phyloP scores from a whole-genome alignment of 495 filamentous ascomycete genomes.

The Massariosphaeria phaeospora region DNA sequence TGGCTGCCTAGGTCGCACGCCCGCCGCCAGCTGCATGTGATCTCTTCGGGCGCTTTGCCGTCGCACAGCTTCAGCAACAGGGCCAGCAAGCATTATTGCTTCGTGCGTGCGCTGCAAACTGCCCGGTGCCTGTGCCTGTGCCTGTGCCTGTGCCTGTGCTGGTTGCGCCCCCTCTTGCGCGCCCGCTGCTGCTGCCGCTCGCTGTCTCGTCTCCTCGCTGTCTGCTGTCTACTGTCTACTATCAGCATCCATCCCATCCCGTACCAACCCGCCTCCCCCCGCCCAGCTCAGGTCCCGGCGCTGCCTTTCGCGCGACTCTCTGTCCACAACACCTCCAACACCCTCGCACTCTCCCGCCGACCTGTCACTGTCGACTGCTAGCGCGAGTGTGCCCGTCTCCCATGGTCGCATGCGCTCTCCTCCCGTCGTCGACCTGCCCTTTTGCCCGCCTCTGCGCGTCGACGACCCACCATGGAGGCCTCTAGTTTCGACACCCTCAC shows the following conservation, averaged over 20 bases:
- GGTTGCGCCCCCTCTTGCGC: background rate
- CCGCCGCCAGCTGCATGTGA: constrained; percentile 27
- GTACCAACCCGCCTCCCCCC: background rate
- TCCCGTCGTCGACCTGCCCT: constrained; percentile 21
- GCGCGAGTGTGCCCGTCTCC: background rate
- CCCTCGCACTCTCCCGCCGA: background rate
- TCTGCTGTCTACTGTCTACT: background rate
- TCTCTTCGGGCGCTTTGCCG: constrained; percentile 18
- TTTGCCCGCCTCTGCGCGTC: constrained; percentile 24
- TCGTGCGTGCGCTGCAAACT: constrained; percentile 2
- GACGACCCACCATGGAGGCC: constrained; percentile 54
- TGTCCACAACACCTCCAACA: background rate
- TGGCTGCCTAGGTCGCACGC: too few relatives aligned
- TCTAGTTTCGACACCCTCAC: constrained; percentile 61
- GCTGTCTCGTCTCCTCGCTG: background rate
- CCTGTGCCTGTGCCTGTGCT: background rate
- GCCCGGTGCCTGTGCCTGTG: constrained; percentile 1
- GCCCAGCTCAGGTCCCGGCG: background rate
- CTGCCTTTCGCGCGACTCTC: background rate
- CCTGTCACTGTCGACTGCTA: background rate
- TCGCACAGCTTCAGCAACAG: constrained; percentile 27
- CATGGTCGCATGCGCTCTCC: constrained; percentile 31
- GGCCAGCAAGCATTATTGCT: constrained; percentile 9
- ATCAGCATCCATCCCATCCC: background rate
- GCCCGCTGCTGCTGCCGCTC: background rate